A percentile compares a stretch with the other conserved stretches of the same genome.
phyloP scores from a whole-genome alignment of 2,329 filamentous ascomycete genomes.

The Apiospora pterosperma region DNA sequence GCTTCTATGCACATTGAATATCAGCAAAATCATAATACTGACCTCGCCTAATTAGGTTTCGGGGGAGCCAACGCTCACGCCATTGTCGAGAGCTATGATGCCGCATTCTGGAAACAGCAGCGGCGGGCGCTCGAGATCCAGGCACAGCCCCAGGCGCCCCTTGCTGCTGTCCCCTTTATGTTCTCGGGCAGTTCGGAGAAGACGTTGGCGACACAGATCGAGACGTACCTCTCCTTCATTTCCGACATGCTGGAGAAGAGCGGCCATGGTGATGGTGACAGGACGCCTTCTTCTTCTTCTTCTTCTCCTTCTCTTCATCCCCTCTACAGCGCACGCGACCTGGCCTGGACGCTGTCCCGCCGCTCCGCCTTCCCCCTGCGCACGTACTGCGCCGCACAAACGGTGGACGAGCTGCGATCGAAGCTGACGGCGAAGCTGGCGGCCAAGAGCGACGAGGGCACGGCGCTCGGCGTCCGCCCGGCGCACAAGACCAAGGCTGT shows the following conservation, averaged over 20 bases:
- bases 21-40: too few species aligned
- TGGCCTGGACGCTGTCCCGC: not conserved
- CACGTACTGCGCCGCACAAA: not conserved
- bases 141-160: not conserved
- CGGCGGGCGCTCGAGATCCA: not conserved
- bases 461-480: not conserved
- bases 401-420: not conserved
- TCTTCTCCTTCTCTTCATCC: too few species aligned
- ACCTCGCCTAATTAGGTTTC: too few species aligned
- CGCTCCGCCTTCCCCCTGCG: not conserved
- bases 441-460: not conserved
- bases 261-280: too few species aligned
- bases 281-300: too few species aligned
- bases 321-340: not conserved
- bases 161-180: not conserved
- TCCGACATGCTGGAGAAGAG: not conserved
- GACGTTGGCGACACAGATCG: not conserved
- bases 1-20: too few species aligned
- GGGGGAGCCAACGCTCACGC: not conserved
- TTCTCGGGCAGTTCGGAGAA: not conserved
- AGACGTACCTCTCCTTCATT: not conserved
- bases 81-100: not conserved
- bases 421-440: not conserved
- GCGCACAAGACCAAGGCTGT: constrained; percentile 9
- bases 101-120: not conserved